Evolutionary conservation across 805 yeast species (phyloP).

Genomic region (Ogataea degrootiae): DNA sequence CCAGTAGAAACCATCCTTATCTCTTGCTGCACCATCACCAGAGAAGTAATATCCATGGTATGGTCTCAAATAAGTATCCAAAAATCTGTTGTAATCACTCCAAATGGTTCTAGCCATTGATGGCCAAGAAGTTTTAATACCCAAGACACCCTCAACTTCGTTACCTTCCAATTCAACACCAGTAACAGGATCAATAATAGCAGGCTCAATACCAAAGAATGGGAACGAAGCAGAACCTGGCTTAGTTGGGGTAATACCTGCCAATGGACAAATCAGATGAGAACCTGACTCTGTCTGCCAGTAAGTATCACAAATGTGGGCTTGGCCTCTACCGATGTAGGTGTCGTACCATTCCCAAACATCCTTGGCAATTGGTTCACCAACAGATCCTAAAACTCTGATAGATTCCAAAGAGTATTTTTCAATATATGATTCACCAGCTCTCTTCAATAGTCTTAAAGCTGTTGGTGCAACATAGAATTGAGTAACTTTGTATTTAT

Average conservation of each 20-base stretch:
- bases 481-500: slow-evolving; percentile 86
- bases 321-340: slow-evolving; percentile 81
- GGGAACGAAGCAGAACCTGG: slow-evolving; percentile 98
- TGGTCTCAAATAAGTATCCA: slow-evolving; percentile 90
- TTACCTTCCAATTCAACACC: slow-evolving; percentile 82
- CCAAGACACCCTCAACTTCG: slow-evolving; percentile 95
- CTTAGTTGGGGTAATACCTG: slow-evolving; percentile 91
- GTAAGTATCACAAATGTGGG: slow-evolving; percentile 92
- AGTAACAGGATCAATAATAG: slow-evolving; percentile 86
- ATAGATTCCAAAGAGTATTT: slow-evolving; percentile 80
- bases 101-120: slow-evolving; percentile 97
- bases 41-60: slow-evolving; percentile 93
- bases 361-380: slow-evolving; percentile 98
- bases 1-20: slow-evolving; percentile 95
- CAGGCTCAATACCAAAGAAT: slow-evolving; percentile 90
- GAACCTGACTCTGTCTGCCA: slow-evolving; percentile 99
- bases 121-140: slow-evolving; percentile 91
- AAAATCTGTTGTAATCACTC: slow-evolving; percentile 78
- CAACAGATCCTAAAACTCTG: slow-evolving; percentile 93
- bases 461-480: slow-evolving; percentile 99
- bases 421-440: slow-evolving; percentile 80
- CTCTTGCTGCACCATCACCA: slow-evolving; percentile 99
- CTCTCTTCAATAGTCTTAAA: slow-evolving; percentile 73
- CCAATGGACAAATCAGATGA: slow-evolving; percentile 88
- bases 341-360: slow-evolving; percentile 98